Conservation (phyloP, 2,329 filamentous ascomycete genomes). For the Trichoderma semiorbis region DNA sequence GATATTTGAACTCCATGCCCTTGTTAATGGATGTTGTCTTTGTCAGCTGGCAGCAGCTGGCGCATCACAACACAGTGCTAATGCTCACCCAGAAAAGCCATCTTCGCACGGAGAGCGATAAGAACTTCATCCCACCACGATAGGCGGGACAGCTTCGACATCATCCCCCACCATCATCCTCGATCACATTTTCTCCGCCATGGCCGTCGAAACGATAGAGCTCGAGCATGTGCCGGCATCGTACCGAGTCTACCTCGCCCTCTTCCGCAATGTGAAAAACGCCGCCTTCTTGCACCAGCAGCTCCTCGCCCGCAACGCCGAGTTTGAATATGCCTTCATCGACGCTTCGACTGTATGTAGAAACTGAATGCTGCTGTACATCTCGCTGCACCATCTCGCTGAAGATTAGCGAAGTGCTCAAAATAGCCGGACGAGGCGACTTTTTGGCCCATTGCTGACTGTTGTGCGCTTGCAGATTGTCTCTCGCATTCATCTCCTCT, state of each 20-base stretch:
- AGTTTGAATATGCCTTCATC: slow-evolving; percentile 91
- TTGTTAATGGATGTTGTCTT: neutral
- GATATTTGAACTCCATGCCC: neutral
- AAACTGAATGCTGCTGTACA: no score
- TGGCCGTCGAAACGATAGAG: slow-evolving; percentile 59
- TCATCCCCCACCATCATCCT: neutral
- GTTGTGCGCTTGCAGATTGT: slow-evolving; percentile 53
- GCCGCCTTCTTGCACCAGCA: slow-evolving; percentile 74
- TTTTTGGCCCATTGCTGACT: neutral
- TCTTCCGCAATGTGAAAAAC: slow-evolving; percentile 77
- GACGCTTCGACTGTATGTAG: slow-evolving; percentile 71
- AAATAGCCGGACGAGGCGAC: neutral
- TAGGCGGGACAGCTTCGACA: neutral
- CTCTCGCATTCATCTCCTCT: slow-evolving; percentile 68
- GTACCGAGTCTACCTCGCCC: slow-evolving; percentile 66
- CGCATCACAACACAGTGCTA: neutral
- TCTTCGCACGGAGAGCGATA: neutral
- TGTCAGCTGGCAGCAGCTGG: neutral
- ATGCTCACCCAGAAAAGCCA: neutral
- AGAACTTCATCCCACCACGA: neutral
- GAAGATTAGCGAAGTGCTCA: neutral
- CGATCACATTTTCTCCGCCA: neutral
- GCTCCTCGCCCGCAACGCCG: slow-evolving; percentile 76
- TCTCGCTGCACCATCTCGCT: neutral
- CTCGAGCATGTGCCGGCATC: slow-evolving; percentile 72